Percentiles rank a stretch among this genome's conserved stretches.
phyloP scores from a whole-genome alignment of 139 green algal genomes.

The Volvox reticuliferus region DNA sequence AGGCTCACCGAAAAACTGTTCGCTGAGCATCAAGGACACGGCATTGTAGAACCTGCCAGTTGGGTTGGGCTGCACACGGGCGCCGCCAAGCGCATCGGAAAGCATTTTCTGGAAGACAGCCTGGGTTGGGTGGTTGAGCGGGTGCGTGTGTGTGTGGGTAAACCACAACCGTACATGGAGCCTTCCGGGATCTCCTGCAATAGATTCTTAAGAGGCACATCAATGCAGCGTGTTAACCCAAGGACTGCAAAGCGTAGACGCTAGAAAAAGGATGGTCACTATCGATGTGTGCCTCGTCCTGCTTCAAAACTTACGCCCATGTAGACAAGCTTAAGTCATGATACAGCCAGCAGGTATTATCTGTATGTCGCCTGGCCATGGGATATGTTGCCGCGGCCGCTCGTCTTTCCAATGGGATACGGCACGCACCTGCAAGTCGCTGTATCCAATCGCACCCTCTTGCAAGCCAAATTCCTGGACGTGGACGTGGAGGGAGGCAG shows the following conservation, averaged over 20 bases:
- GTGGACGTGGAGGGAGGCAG: no score
- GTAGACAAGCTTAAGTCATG: neutral
- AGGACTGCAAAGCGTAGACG: no score
- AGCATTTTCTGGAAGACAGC: slow-evolving; percentile 15
- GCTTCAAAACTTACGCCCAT: neutral
- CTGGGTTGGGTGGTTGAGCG: neutral
- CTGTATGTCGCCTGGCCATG: no score
- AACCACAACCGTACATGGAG: neutral
- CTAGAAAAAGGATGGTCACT: no score
- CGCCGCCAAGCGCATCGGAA: slow-evolving; percentile 12
- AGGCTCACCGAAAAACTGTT: slow-evolving; percentile 23
- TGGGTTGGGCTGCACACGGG: slow-evolving; percentile 12
- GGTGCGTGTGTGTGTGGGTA: neutral
- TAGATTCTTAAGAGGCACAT: no score
- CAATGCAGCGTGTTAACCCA: no score
- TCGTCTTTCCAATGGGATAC: no score
- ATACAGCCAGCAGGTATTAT: neutral
- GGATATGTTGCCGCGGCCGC: no score
- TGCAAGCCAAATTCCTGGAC: no score
- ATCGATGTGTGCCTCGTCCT: no score
- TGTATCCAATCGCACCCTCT: no score
- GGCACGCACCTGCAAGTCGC: no score
- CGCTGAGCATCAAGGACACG: neutral
- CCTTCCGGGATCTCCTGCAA: neutral
- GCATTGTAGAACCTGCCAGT: neutral